Percentiles rank a stretch among this genome's conserved stretches.
These are phyloP conservation scores for Mycogone perniciosa DNA, from an alignment of 2,329 filamentous ascomycete genomes.

Conservation along the genomic window DNA sequence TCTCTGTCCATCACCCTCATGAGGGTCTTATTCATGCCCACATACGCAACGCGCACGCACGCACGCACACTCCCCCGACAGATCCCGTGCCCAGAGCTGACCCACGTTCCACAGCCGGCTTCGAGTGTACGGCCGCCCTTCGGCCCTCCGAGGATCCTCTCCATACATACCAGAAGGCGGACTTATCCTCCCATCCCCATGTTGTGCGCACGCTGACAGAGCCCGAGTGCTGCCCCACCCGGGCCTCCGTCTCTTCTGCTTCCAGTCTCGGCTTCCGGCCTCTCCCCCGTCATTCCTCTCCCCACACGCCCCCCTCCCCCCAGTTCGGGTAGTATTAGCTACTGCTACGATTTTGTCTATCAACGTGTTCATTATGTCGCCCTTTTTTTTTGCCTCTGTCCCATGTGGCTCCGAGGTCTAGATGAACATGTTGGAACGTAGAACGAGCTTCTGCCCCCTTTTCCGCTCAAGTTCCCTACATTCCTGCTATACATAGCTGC, in stretches of 20 bases:
- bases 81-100: background rate
- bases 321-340: background rate
- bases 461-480: no score
- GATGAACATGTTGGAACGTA: background rate
- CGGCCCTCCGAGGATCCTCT: background rate
- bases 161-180: background rate
- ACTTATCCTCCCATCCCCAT: background rate
- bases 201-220: background rate
- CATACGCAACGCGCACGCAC: background rate
- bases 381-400: background rate
- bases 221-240: conserved; percentile 1
- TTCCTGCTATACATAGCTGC: no score
- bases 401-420: background rate
- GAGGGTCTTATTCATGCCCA: background rate
- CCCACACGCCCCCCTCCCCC: background rate
- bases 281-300: background rate
- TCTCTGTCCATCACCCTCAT: background rate
- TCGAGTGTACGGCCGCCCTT: background rate
- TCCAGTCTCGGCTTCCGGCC: conserved; percentile 9
- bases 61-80: background rate
- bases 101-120: conserved; percentile 4
- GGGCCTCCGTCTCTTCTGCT: conserved; percentile 5
- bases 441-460: no score
- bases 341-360: background rate
- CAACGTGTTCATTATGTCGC: background rate